phyloP scores from a whole-genome alignment of 2,329 filamentous ascomycete species.

The Aschersonia sp. region DNA sequence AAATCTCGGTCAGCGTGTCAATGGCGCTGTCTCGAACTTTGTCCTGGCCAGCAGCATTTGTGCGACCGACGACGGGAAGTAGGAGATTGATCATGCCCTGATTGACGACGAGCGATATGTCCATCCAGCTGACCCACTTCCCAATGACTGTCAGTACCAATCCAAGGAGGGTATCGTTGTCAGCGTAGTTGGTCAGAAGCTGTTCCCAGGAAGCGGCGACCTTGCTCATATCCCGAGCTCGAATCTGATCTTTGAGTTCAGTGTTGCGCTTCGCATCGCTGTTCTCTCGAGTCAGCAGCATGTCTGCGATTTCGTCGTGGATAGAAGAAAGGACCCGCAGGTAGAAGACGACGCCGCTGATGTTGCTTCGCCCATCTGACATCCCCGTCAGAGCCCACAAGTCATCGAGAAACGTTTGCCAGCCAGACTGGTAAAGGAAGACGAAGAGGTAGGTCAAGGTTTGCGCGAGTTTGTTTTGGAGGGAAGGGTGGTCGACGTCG shows the following conservation, averaged over 20 bases:
- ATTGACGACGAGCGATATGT: conserved; percentile 87
- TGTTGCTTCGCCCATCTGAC: conserved; percentile 52
- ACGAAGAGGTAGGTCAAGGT: conserved; percentile 90
- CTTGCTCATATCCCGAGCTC: conserved; percentile 75
- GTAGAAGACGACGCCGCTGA: conserved; percentile 68
- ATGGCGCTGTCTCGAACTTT: conserved; percentile 82
- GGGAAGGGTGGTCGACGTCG: conserved; percentile 53
- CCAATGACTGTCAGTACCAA: conserved; percentile 84
- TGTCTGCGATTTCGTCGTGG: conserved; percentile 94
- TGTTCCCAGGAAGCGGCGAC: conserved; percentile 86
- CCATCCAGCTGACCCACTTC: conserved; percentile 98
- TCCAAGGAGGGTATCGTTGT: conserved; percentile 62
- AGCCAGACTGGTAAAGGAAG: conserved; percentile 69
- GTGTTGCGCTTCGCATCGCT: conserved; percentile 75
- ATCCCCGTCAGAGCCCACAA: conserved; percentile 61
- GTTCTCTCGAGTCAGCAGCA: conserved; percentile 64
- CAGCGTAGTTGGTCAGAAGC: conserved; percentile 64
- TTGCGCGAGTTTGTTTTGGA: conserved; percentile 96
- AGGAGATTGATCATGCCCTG: conserved; percentile 73
- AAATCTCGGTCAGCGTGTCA: conserved; percentile 89
- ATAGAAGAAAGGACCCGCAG: conserved; percentile 77
- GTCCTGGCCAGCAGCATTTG: conserved; percentile 50
- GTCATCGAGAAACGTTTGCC: conserved; percentile 85
- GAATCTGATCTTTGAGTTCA: conserved; percentile 79
- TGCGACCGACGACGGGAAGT: conserved; percentile 73